Base-by-base conservation (phyloP, 78 protist genomes). In the Chrysochromulina tobinii region DNA sequence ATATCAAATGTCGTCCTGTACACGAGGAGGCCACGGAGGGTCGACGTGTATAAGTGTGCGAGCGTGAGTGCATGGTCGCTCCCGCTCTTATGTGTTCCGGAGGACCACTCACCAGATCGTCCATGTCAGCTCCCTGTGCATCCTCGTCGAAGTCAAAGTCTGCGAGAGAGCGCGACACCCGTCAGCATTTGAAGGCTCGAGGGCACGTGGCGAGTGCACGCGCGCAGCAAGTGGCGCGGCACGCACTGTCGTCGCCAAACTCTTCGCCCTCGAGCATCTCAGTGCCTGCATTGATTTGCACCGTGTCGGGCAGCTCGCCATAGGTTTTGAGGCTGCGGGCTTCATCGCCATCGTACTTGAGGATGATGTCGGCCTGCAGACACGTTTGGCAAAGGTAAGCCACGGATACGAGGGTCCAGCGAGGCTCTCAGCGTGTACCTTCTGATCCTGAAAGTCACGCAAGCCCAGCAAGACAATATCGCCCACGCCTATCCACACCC, bases 371-470 rank as follows among this genome's bases (percentile, higher is more conserved):
- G 12, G 97, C 99, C 21, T 67, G 38, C 38, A 38, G 38, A 38
- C 38, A 38, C 38, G 38, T 38, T 38, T 38, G 38, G 38, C 38
- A 38, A 38, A 38, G 38, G 38, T 38, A 38, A 38, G 38, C 38
- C 38, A 38, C 38, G 38, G 38, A 38, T 38, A 38, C 38, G 38
- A 38, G 38, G 38, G 38, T 38, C 38, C 38, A 38, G 38, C 38
- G 38, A 38, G 38, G 38, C 38, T 38, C 38, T 38, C 38, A 38
- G 38, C 38, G 38, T 38, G 38, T 38, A 38, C 38, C 94, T 98
- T 96, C 18, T 61, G 96, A 59, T 98, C 99, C 89, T 99, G 99
- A 89, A 89, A 99, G 89, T 98, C 99, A 27, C 99, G 96, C 15
- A 98, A 87, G 23, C 96, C 94, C 51, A 99, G 4, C 27, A 99